Base-by-base conservation (phyloP, 2,329 filamentous ascomycete genomes). In the Didymella pomorum region DNA sequence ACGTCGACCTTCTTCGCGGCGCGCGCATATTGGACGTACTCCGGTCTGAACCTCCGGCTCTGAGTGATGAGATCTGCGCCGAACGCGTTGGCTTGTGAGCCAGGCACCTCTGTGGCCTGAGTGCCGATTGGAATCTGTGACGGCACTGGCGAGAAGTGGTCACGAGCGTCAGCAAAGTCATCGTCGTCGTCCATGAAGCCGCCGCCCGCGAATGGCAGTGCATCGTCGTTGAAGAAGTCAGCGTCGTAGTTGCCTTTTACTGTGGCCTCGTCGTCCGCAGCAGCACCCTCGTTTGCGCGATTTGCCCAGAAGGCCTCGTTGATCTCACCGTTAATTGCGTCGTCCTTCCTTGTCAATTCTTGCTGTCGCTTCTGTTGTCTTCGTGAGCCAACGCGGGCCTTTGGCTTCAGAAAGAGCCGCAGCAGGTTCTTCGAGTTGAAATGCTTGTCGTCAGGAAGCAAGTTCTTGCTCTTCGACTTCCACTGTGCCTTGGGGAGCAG, bases 371-470 rank as follows among this genome's bases (percentile, higher is more conserved):
- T 66, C n/a, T 65, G 63, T 60, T 82, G 79, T 62, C 84, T 87
- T 46, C 88, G 85, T 56, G 87, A 86, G 43, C 90, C 88, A 77
- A 97, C 86, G 41, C 90, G 89, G 11, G 93, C 92, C 75, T 93
- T 96, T 26, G 95, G 95, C 76, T 99, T 99, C 26, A 98, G 83
- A 83, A 98, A 99, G 1, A 99, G 84, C 49, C 88, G 90, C 7
- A 98, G 82, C 0, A 99, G 83, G 65, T 96, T 92, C 72, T 90
- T 91, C 9, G 94, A 98, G 80, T 93, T 97, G 81, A 99, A 98
- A 75, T 98, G 93, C 78, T 97, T 97, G 79, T 99, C 95, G 71
- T 99, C 95, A 2, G 96, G 94, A 4, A 99, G 86, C 3, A 99
- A 84, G 73, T 99, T 97, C 47, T 92, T 87, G 1, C 90, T 93